Evolutionary conservation across 2,329 filamentous ascomycete genomes (phyloP).

Genomic region (Aschersonia sp.): DNA sequence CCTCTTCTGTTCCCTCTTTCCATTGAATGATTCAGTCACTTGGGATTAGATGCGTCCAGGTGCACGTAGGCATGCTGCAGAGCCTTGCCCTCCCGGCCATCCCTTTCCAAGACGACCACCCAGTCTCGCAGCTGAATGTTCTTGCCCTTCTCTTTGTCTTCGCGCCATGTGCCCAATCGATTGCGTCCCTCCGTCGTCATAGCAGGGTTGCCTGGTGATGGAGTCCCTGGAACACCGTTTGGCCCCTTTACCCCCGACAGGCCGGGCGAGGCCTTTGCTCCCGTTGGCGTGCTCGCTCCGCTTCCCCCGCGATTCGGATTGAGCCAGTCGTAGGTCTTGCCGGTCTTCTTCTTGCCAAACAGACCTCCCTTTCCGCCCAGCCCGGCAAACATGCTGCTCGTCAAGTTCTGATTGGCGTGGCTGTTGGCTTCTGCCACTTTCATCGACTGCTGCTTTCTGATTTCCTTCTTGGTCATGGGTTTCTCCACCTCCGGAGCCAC

Average conservation of each 20-base stretch:
- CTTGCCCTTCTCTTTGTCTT: conserved; percentile 61
- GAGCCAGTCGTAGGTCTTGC: conserved; percentile 67
- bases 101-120: conserved; percentile 63
- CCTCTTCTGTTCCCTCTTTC: neutral
- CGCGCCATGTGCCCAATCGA: conserved; percentile 59
- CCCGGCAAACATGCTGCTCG: conserved; percentile 56
- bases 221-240: conserved; percentile 16
- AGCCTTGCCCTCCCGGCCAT: conserved; percentile 52
- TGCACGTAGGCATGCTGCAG: conserved; percentile 42
- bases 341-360: conserved; percentile 43
- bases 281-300: conserved; percentile 36
- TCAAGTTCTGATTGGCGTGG: conserved; percentile 71
- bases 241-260: conserved; percentile 14
- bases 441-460: conserved; percentile 58
- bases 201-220: conserved; percentile 17
- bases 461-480: conserved; percentile 74
- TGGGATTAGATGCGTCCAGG: conserved; percentile 33
- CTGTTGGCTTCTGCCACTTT: conserved; percentile 65
- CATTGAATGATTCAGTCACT: conserved; percentile 11
- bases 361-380: conserved; percentile 47
- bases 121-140: conserved; percentile 78
- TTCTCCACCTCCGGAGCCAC: conserved; percentile 52
- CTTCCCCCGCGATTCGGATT: conserved; percentile 34
- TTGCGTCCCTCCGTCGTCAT: conserved; percentile 45
- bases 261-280: conserved; percentile 13